These are phyloP conservation scores for Epichloe typhina DNA, from an alignment of 2,329 filamentous ascomycete species.

Conservation along the genomic window DNA sequence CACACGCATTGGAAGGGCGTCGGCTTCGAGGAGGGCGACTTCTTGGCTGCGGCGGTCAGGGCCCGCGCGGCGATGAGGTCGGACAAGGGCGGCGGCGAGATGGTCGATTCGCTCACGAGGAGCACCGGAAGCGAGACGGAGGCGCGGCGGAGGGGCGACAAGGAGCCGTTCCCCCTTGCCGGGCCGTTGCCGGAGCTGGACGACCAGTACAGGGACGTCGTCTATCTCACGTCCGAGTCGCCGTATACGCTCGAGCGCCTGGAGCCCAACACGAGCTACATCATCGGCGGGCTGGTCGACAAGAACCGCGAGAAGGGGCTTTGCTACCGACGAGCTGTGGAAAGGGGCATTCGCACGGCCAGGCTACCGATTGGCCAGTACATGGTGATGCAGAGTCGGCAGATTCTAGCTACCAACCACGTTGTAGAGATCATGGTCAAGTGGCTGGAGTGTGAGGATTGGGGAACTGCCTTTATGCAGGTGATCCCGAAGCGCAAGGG, in stretches of 20 bases:
- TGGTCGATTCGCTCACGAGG: conserved; percentile 44
- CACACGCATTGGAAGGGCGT: conserved; percentile 73
- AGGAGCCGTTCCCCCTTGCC: conserved; percentile 21
- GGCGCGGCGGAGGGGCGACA: conserved; percentile 16
- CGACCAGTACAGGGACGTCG: conserved; percentile 34
- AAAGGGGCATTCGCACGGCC: conserved; percentile 71
- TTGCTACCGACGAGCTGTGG: conserved; percentile 70
- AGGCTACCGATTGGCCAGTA: conserved; percentile 92
- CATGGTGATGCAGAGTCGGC: conserved; percentile 76
- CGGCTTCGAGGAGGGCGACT: conserved; percentile 60
- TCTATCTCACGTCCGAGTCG: conserved; percentile 91
- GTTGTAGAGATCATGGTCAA: conserved; percentile 93
- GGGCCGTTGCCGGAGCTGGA: conserved; percentile 19
- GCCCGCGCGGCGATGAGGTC: conserved; percentile 54
- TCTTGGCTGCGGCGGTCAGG: conserved; percentile 51
- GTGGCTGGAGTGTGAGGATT: conserved; percentile 83
- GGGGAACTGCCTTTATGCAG: conserved; percentile 76
- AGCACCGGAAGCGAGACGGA: conserved; percentile 17
- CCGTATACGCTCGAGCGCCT: conserved; percentile 69
- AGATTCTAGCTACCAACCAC: conserved; percentile 86
- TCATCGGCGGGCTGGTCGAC: conserved; percentile 89
- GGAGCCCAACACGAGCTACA: conserved; percentile 79
- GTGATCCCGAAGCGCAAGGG: conserved; percentile 89
- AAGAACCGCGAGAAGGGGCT: conserved; percentile 93
- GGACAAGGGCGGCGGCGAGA: conserved; percentile 37